phyloP scores from a whole-genome alignment of 78 protist genomes.

The Dictyostelium capitatum region DNA sequence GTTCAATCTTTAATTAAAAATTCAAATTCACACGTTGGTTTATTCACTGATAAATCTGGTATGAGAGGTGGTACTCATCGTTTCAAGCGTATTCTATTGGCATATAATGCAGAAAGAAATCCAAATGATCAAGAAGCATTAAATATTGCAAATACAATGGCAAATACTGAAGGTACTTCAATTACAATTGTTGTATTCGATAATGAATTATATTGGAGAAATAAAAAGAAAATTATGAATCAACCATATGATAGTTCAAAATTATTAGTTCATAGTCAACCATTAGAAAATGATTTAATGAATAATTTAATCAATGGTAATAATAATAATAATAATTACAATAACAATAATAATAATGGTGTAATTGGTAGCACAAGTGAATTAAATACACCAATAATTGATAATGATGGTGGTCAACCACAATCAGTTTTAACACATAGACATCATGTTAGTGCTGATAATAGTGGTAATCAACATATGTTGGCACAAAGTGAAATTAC shows the following conservation, averaged over 20 bases:
- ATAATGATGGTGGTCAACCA: not conserved
- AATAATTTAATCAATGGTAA: not conserved
- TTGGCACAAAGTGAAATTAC: not conserved
- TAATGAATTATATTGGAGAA: slow-evolving; percentile 49
- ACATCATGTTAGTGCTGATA: slow-evolving; percentile 14
- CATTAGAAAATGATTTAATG: not conserved
- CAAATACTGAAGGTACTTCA: slow-evolving; percentile 7
- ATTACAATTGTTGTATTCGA: slow-evolving; percentile 52
- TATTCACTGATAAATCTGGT: slow-evolving; percentile 70
- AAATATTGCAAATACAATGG: slow-evolving; percentile 26
- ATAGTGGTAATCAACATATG: not conserved
- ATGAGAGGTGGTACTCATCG: slow-evolving; percentile 19
- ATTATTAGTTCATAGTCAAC: not conserved
- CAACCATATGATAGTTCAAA: not conserved
- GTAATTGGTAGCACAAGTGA: not conserved
- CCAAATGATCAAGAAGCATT: slow-evolving; percentile 46
- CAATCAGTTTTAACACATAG: slow-evolving; percentile 9
- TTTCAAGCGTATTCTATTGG: slow-evolving; percentile 25
- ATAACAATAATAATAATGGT: not conserved
- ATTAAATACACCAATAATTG: not conserved
- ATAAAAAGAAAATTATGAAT: slow-evolving; percentile 14
- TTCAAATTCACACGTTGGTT: slow-evolving; percentile 48
- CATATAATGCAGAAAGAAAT: slow-evolving; percentile 48
- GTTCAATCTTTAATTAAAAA: slow-evolving; percentile 18
- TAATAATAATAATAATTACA: slow-evolving; percentile 34